Percentiles rank a stretch among this genome's conserved stretches.
phyloP scores from a whole-genome alignment of 805 yeast species.

The Blastobotrys mokoenaii region DNA sequence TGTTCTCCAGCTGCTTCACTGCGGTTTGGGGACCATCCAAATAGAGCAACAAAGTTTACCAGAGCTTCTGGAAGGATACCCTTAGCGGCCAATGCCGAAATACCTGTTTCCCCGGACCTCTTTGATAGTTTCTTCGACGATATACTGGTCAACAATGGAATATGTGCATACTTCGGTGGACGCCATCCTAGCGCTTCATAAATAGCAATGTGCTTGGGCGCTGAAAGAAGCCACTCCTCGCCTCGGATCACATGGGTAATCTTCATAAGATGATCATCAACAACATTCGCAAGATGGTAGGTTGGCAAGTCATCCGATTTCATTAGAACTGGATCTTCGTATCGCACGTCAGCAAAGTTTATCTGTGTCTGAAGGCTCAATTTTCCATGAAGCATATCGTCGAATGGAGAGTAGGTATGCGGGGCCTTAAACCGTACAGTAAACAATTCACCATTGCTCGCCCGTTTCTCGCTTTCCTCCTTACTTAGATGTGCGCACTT shows the following conservation, averaged over 20 bases:
- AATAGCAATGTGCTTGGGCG: constrained; percentile 87
- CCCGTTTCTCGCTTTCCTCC: constrained; percentile 34
- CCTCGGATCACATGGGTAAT: constrained; percentile 94
- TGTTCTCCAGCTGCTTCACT: constrained; percentile 18
- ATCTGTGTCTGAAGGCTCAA: constrained; percentile 73
- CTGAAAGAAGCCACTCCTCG: constrained; percentile 95
- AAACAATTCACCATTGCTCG: constrained; percentile 28
- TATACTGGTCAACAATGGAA: constrained; percentile 74
- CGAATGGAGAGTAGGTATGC: constrained; percentile 51
- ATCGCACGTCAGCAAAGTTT: constrained; percentile 61
- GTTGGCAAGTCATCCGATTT: constrained; percentile 96
- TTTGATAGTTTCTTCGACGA: constrained; percentile 63
- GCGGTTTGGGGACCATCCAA: constrained; percentile 83
- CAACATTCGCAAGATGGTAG: constrained; percentile 91
- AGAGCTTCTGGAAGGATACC: constrained; percentile 84
- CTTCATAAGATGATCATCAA: constrained; percentile 89
- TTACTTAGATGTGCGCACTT: constrained; percentile 47
- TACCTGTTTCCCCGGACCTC: constrained; percentile 73
- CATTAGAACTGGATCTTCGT: constrained; percentile 80
- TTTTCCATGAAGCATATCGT: constrained; percentile 71
- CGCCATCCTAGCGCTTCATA: constrained; percentile 82
- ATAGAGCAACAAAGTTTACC: constrained; percentile 75
- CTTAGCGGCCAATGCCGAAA: constrained; percentile 43
- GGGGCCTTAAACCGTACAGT: constrained; percentile 79
- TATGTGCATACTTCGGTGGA: constrained; percentile 77